Evolutionary conservation across 2,329 filamentous ascomycete species (phyloP).

Genomic region (Epichloe uncinata): DNA sequence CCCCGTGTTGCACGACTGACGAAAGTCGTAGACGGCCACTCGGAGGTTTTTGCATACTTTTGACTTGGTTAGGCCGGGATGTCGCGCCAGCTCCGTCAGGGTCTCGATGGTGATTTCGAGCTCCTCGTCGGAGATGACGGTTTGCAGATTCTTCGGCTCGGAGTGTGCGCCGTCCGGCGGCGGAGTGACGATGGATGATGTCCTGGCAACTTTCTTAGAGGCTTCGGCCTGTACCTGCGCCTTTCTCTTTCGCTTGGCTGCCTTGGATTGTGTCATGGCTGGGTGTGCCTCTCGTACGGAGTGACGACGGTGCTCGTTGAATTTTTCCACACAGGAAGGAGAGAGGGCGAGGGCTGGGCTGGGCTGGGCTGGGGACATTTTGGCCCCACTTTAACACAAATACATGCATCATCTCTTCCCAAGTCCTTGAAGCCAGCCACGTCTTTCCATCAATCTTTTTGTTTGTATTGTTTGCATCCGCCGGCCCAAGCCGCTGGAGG

Average conservation of each 20-base stretch:
- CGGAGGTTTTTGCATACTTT: slow-evolving; percentile 54
- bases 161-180: slow-evolving; percentile 22
- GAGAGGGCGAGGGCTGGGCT: too few relatives aligned
- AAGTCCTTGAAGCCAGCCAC: too few relatives aligned
- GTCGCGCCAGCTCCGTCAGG: slow-evolving; percentile 40
- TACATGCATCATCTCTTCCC: too few relatives aligned
- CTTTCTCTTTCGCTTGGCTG: slow-evolving; percentile 32
- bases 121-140: slow-evolving; percentile 48
- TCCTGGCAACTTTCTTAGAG: slow-evolving; percentile 27
- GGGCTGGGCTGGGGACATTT: too few relatives aligned
- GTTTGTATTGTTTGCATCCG: too few relatives aligned
- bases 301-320: not conserved
- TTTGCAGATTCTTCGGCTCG: slow-evolving; percentile 36
- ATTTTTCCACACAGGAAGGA: not conserved
- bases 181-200: slow-evolving; percentile 16
- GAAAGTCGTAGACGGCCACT: slow-evolving; percentile 54
- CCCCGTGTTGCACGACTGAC: slow-evolving; percentile 54
- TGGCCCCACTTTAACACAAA: too few relatives aligned
- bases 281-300: not conserved
- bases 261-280: slow-evolving; percentile 22
- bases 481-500: too few relatives aligned
- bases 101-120: slow-evolving; percentile 56
- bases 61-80: slow-evolving; percentile 52
- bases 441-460: too few relatives aligned
- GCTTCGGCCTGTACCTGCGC: slow-evolving; percentile 19